Evolutionary conservation across 169 alveolate genomes (phyloP), one percentile per base, ranked within the genome.

Genomic region (Eimeria maxima): DNA sequence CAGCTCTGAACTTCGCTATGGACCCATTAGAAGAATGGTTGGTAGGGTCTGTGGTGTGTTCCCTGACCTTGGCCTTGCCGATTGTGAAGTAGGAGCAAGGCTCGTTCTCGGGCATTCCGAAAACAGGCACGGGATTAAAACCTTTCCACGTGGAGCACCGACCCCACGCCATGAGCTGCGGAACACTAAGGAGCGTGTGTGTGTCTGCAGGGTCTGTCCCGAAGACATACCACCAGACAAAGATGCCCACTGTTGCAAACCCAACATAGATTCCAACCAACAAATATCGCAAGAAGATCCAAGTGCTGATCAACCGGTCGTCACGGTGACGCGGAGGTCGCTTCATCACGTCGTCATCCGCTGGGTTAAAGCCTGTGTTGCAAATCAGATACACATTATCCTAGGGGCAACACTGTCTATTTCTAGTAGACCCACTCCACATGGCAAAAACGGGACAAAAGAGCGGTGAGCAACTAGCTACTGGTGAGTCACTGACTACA

Each of bases 231-330:
- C 99, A 99, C 97, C 98, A 98, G 8, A 99, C 98, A 97, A 99
- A 99, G 74, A 99, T 98, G n/a, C 99, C 99, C 18, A 99, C 99
- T 4, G 99, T 99, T 24, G 99, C 99, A 14, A 98, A 71, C 47
- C 99, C 99, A 7, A 99, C 99, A 96, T 99, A 99, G 47, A 98
- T 93, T 18, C 99, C 99, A 81, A 99, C 98, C 78, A 99, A 98
- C 96, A 99, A 91, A 84, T 84, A 93, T 88, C 99, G 98, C 96
- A 99, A 95, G 83, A 99, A 98, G 27, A 99, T 99, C 99, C 99
- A 98, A 27, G 98, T 98, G 91, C 99, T 98, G 86, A 99, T 99
- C 83, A 99, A 97, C 57, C 97, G 98, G 96, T 99, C 99, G 90
- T 99, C 99, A 94, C 97, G 98, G 95, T 97, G 97, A 95, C 99